Evolutionary conservation across 495 filamentous ascomycete genomes (phyloP).

Genomic region (Penicillium verhagenii): DNA sequence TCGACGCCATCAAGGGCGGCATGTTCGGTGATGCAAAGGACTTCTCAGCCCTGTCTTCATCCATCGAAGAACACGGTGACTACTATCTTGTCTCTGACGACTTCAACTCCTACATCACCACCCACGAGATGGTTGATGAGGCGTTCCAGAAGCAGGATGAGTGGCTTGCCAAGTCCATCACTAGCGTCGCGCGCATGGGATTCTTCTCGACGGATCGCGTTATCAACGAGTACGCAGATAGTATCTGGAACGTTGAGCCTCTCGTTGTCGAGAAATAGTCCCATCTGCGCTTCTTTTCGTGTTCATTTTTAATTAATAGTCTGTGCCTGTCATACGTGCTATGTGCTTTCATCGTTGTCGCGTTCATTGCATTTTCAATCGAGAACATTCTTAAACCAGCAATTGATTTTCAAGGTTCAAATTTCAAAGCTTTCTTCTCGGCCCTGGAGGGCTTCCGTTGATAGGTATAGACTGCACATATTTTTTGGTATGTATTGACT

Average conservation of each 20-base stretch:
- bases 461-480: no score
- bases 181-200: slow-evolving; percentile 86
- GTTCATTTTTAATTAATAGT: no score
- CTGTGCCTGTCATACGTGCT: neutral
- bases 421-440: no score
- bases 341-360: neutral
- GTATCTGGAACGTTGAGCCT: slow-evolving; percentile 94
- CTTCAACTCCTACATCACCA: slow-evolving; percentile 89
- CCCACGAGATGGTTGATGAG: slow-evolving; percentile 85
- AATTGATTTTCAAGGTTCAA: no score
- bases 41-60: slow-evolving; percentile 77
- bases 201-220: slow-evolving; percentile 97
- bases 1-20: slow-evolving; percentile 72
- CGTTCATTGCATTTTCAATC: neutral
- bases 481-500: no score
- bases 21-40: slow-evolving; percentile 73
- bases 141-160: slow-evolving; percentile 86
- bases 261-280: slow-evolving; percentile 38
- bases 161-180: slow-evolving; percentile 88
- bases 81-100: slow-evolving; percentile 98
- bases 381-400: neutral
- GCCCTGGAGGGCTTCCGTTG: no score
- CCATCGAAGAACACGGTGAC: slow-evolving; percentile 89
- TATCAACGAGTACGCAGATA: slow-evolving; percentile 96
- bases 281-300: neutral